Evolutionary conservation across 345 rosid genomes (phyloP).

Genomic region (Populus pruinosa): DNA sequence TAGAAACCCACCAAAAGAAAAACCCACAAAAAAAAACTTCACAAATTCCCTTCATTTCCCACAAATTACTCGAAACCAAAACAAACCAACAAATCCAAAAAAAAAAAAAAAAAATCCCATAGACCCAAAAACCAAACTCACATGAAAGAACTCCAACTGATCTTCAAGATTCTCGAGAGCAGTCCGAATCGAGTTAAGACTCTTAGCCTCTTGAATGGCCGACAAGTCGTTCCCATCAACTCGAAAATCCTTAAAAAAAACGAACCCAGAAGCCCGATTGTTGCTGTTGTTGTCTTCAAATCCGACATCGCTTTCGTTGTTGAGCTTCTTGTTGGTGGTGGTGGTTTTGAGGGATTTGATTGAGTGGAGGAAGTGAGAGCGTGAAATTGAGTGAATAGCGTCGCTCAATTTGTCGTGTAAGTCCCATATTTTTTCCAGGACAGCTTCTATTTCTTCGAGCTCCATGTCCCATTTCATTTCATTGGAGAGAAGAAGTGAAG

Average conservation of each 20-base stretch:
- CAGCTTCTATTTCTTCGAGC: slow-evolving; percentile 77
- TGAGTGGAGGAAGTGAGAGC: slow-evolving; percentile 75
- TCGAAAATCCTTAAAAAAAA: slow-evolving; percentile 71
- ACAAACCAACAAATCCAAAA: background rate
- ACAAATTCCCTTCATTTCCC: background rate
- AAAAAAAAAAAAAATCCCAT: background rate
- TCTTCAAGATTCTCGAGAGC: slow-evolving; percentile 97
- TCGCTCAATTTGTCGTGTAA: slow-evolving; percentile 95
- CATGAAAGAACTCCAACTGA: slow-evolving; percentile 93
- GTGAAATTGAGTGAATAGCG: slow-evolving; percentile 81
- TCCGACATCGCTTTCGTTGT: slow-evolving; percentile 33
- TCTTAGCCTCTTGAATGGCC: slow-evolving; percentile 73
- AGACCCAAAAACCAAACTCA: slow-evolving; percentile 25
- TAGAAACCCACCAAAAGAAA: background rate
- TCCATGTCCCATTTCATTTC: slow-evolving; percentile 77
- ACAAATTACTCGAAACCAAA: background rate
- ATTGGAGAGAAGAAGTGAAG: background rate
- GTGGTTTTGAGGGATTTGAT: slow-evolving; percentile 37
- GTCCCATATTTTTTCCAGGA: slow-evolving; percentile 93
- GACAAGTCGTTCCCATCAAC: slow-evolving; percentile 50
- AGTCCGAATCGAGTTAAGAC: slow-evolving; percentile 76
- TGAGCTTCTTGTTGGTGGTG: slow-evolving; percentile 25
- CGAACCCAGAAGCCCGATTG: slow-evolving; percentile 51
- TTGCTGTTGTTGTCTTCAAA: background rate
- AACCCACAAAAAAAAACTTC: background rate